Base-by-base conservation (phyloP, 495 filamentous ascomycete genomes). In the Evansstolkia leycettana region DNA sequence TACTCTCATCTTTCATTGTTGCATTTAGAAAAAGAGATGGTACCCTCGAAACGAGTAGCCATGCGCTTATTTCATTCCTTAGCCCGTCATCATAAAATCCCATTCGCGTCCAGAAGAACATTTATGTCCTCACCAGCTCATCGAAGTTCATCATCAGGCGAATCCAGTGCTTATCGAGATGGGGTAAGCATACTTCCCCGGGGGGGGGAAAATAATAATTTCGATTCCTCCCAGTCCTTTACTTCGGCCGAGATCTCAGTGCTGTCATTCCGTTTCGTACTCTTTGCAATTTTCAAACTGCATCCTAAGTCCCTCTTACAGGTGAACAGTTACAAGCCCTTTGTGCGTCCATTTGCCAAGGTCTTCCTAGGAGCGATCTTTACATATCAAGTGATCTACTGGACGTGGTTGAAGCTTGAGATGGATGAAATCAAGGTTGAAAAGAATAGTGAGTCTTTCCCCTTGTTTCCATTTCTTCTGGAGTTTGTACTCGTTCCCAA, bases 381-480 rank as follows among this genome's bases (percentile, higher is more conserved):
- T 55, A 84, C 80, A 0, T 98, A 94, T 60, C 90, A 98, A 55
- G 48, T 84, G 7, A 56, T 75, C 16, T 93, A 94, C 58, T 92
- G 74, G 72, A 59, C 65, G 14, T 98, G 89, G 90, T 39, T 75
- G 57, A 90, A 83, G 59, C 64, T 96, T n/a, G 89, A 95, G 60
- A 70, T 65, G 36, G 67, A 84, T 40, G 84, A 87, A 53, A 60
- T 68, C 18, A 82, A 75, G 57, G 59, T 66, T 8, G 65, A 78
- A 29, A 75, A 74, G 50, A 67, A 67, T 39, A 52, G 70, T 75
- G 52, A 19, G 58, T 63, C 23, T 19, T 23, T 34, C 20, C 2
- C 18, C 32, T 7, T 28, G 9, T 18, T 31, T 32, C 14, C 17
- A 19, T 7, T 23, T 23, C 20, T 23, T 23, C 5, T 9, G 9